Evolutionary conservation across 441 rosid species (phyloP).

Genomic region (Biscutella laevigata): DNA sequence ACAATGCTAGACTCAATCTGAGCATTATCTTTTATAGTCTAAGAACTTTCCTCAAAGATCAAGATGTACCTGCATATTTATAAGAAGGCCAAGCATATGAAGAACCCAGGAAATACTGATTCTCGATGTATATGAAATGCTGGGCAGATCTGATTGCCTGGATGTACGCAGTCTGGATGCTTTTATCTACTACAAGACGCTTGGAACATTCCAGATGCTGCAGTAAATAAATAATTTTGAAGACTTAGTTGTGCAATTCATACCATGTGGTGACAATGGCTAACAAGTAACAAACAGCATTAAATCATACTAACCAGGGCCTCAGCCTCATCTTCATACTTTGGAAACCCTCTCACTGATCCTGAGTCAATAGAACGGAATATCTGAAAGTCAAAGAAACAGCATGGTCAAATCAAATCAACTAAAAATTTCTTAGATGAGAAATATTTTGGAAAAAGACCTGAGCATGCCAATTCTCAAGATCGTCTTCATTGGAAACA

Average conservation of each 20-base stretch:
- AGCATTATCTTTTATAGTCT: constrained; percentile 9
- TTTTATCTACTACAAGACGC: constrained; percentile 49
- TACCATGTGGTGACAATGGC: neutral
- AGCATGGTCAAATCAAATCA: neutral
- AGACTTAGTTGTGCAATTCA: constrained; percentile 11
- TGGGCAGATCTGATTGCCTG: constrained; percentile 73
- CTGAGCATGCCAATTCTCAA: constrained; percentile 90
- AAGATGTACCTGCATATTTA: constrained; percentile 45
- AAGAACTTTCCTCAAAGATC: constrained; percentile 1
- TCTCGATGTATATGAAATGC: constrained; percentile 66
- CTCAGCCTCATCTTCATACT: constrained; percentile 30
- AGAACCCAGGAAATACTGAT: constrained; percentile 69
- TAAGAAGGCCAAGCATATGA: constrained; percentile 71
- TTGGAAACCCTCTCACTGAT: constrained; percentile 87
- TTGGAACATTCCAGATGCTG: constrained; percentile 54
- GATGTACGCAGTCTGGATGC: constrained; percentile 70
- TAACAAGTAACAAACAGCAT: too few relatives aligned
- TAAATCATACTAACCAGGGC: too few relatives aligned
- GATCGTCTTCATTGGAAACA: constrained; percentile 50
- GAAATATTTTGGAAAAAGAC: constrained; percentile 27
- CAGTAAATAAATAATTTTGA: constrained; percentile 18
- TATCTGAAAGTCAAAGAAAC: constrained; percentile 39
- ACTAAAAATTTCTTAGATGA: constrained; percentile 1
- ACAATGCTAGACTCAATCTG: neutral
- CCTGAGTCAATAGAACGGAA: constrained; percentile 89